Conservation (phyloP, 1,284 basidiomycete species). For the Chalciporus sp. region DNA sequence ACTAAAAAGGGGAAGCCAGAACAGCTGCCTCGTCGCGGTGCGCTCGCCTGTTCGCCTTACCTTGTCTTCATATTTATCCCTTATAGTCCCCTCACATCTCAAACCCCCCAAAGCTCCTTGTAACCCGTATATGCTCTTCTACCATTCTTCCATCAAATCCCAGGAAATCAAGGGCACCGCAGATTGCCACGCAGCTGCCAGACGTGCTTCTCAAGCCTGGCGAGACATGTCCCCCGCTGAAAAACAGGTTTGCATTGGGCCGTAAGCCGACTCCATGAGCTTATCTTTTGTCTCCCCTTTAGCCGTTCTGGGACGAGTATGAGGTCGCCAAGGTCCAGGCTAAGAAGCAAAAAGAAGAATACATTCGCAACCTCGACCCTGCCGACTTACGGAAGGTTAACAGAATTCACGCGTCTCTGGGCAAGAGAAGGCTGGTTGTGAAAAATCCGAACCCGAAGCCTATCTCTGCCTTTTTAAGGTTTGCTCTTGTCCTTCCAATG, state of each 20-base stretch:
- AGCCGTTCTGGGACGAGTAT: slow-evolving; percentile 33
- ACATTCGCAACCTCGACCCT: slow-evolving; percentile 19
- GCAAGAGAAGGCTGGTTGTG: slow-evolving; percentile 20
- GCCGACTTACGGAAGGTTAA: slow-evolving; percentile 26
- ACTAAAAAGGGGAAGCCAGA: slow-evolving; percentile 15
- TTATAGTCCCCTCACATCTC: slow-evolving; percentile 23
- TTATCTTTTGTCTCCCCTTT: background rate
- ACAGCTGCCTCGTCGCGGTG: slow-evolving; percentile 9
- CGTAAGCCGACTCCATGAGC: background rate
- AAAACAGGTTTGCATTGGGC: slow-evolving; percentile 25
- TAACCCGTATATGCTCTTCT: slow-evolving; percentile 27
- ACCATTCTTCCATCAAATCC: slow-evolving; percentile 15
- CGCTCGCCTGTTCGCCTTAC: background rate
- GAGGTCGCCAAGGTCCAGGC: slow-evolving; percentile 21
- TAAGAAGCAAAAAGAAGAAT: slow-evolving; percentile 23
- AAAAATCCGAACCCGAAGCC: background rate
- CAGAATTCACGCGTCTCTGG: slow-evolving; percentile 24
- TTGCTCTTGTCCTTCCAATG: background rate
- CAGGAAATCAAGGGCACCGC: background rate
- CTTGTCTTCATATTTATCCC: background rate
- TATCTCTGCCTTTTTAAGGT: slow-evolving; percentile 25
- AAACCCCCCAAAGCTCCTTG: slow-evolving; percentile 31
- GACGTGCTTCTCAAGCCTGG: slow-evolving; percentile 25
- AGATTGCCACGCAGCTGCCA: slow-evolving; percentile 12
- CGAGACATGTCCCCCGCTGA: slow-evolving; percentile 25